Conservation (phyloP, 805 yeast species). For the Suhomyces sp. region DNA sequence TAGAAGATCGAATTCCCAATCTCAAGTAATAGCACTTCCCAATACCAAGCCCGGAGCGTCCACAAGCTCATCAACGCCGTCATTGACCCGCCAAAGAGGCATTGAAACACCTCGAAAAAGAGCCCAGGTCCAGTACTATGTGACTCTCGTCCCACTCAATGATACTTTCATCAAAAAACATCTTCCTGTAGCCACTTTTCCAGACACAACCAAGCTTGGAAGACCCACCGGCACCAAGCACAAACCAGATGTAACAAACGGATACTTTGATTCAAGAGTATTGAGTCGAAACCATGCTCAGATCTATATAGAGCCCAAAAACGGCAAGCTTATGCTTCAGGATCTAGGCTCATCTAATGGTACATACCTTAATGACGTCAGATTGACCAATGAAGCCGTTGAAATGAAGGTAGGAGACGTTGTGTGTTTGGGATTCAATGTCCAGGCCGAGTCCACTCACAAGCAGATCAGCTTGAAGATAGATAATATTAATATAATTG, state of each 20-base stretch:
- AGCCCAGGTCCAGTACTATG: constrained; percentile 45
- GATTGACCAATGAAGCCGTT: constrained; percentile 59
- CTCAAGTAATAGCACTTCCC: constrained; percentile 33
- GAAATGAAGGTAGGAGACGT: constrained; percentile 76
- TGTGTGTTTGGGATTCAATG: constrained; percentile 93
- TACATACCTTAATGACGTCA: constrained; percentile 78
- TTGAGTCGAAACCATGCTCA: constrained; percentile 93
- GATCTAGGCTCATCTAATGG: constrained; percentile 95
- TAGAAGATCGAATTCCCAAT: constrained; percentile 40
- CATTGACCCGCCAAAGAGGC: constrained; percentile 6
- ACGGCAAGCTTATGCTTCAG: constrained; percentile 67
- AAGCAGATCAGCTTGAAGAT: constrained; percentile 83
- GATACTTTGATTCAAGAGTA: constrained; percentile 91
- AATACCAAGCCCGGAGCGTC: constrained; percentile 12
- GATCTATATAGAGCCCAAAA: constrained; percentile 63
- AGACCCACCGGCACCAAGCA: constrained; percentile 74
- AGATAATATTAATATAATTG: constrained; percentile 64
- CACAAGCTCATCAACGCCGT: constrained; percentile 7
- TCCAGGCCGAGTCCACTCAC: constrained; percentile 66
- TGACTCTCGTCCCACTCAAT: constrained; percentile 75
- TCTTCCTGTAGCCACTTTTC: constrained; percentile 73
- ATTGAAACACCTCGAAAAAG: constrained; percentile 20
- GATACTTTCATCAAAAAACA: constrained; percentile 80
- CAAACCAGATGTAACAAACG: constrained; percentile 68
- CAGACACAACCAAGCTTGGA: constrained; percentile 83